Conservation (phyloP, 2,329 filamentous ascomycete species). For the Hypoxylon sp. region DNA sequence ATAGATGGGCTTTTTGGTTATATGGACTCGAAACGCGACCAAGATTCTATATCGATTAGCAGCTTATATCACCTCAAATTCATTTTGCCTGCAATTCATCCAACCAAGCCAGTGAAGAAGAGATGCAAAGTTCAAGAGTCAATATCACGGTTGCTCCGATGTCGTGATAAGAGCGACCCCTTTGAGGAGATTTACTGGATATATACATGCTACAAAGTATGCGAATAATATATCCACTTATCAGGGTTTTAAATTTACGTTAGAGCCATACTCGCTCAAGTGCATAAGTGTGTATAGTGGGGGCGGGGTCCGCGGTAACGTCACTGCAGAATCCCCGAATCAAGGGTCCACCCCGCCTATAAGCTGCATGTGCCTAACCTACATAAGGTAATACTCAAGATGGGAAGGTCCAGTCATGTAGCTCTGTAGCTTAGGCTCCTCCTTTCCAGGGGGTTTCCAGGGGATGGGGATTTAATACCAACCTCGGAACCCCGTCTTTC, state of each 20-base stretch:
- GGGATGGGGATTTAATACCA: neutral
- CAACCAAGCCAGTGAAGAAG: neutral
- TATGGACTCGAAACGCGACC: neutral
- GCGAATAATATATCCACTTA: constrained; percentile 7
- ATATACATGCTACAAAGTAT: too few species aligned
- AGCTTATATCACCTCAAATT: neutral
- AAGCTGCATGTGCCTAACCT: too few species aligned
- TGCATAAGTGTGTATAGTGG: neutral
- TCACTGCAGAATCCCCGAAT: constrained; percentile 22
- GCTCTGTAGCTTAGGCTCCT: constrained; percentile 6
- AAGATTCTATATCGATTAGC: neutral
- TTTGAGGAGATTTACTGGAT: too few species aligned
- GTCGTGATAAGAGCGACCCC: constrained; percentile 30
- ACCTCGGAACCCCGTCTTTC: neutral
- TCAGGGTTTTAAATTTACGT: neutral
- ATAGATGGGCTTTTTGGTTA: neutral
- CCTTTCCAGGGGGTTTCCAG: neutral
- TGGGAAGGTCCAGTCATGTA: constrained; percentile 18
- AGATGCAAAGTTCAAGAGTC: constrained; percentile 5
- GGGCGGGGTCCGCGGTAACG: constrained; percentile 29
- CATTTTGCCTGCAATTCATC: neutral
- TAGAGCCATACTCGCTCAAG: too few species aligned
- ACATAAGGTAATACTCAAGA: neutral
- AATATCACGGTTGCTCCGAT: neutral
- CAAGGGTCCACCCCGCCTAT: constrained; percentile 11